Evolutionary conservation across 2,329 filamentous ascomycete species (phyloP).

Genomic region (Pseudopyrenochaeta lycopersici): DNA sequence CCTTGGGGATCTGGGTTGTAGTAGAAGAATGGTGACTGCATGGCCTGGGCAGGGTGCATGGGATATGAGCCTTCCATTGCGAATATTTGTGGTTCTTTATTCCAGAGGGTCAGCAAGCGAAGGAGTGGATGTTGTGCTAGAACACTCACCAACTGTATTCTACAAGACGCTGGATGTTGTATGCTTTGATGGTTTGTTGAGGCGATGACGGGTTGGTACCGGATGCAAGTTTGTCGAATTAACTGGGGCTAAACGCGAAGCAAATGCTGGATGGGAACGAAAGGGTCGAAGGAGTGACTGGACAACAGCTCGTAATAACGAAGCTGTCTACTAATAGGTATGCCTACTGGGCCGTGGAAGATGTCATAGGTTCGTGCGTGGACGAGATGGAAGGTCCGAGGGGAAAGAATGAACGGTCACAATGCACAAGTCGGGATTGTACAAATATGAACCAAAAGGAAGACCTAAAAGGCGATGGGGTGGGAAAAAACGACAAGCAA

Average conservation of each 20-base stretch:
- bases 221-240: conserved; percentile 33
- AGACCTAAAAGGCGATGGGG: conserved; percentile 4
- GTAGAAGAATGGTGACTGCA: conserved; percentile 86
- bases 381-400: conserved; percentile 32
- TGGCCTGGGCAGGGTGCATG: conserved; percentile 60
- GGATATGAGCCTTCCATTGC: conserved; percentile 73
- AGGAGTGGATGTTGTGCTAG: conserved; percentile 20
- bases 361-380: conserved; percentile 44
- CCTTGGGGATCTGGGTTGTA: conserved; percentile 80
- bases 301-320: conserved; percentile 51
- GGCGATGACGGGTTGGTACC: conserved; percentile 11
- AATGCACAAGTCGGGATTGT: conserved; percentile 43
- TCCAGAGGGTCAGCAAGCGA: background rate
- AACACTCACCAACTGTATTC: conserved; percentile 28
- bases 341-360: conserved; percentile 33
- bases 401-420: conserved; percentile 53
- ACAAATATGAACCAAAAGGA: conserved; percentile 43
- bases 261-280: conserved; percentile 30
- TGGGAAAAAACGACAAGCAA: conserved; percentile 46
- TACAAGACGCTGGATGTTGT: conserved; percentile 18
- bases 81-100: conserved; percentile 18
- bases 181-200: conserved; percentile 15
- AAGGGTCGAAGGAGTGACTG: conserved; percentile 50
- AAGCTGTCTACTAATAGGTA: conserved; percentile 52
- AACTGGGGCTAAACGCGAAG: conserved; percentile 31